Base-by-base conservation (phyloP, 495 filamentous ascomycete genomes). In the Eremomyces bilateralis region DNA sequence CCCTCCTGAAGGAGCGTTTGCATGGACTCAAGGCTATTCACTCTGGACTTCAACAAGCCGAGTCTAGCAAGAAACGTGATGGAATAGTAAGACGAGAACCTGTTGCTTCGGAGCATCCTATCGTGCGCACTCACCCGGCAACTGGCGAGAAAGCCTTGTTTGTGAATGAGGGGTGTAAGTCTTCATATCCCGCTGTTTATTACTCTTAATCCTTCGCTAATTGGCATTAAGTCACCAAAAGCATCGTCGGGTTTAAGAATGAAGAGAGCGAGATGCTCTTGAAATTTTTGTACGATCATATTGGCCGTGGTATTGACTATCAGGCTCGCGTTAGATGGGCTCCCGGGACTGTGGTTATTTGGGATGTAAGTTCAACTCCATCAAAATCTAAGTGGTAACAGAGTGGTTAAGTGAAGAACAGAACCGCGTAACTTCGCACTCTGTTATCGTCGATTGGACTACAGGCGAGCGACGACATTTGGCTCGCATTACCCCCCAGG, bases 281-380 rank as follows among this genome's bases (percentile, higher is more conserved):
- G 41, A 83, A 88, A 44, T 92, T 91, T 58, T 59, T 94, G 8
- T 88, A 79, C 58, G 71, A 85, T 51, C 83, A 92, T 48, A 72
- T 90, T 25, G 68, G 75, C 3, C 70, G 63, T 16, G 77, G 83
- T 12, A 70, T 75, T 44, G 82, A 92, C 56, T 84, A 88, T 62
- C 84, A 94, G 45, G 73, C 69, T 5, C 63, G 84, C n/a, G 71
- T 94, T 32, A 72, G 75, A 42, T 92, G 81, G 81, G 67, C 76
- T 42, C 65, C 70, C 6, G 66, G 68, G 24, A 88, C 80, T 2
- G 82, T 92, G 17, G 78, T 92, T 5, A 73, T 92, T 8, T 91
- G 82, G 71, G 83, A 92, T 58, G 60, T 62, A 52, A 53, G 60
- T 52, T 20, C 4, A 27, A 27, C 24, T 27, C 8, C 24, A 27